Evolutionary conservation across 352 stramenopile genomes (phyloP).

Genomic region (Globisporangium orthogonon): DNA sequence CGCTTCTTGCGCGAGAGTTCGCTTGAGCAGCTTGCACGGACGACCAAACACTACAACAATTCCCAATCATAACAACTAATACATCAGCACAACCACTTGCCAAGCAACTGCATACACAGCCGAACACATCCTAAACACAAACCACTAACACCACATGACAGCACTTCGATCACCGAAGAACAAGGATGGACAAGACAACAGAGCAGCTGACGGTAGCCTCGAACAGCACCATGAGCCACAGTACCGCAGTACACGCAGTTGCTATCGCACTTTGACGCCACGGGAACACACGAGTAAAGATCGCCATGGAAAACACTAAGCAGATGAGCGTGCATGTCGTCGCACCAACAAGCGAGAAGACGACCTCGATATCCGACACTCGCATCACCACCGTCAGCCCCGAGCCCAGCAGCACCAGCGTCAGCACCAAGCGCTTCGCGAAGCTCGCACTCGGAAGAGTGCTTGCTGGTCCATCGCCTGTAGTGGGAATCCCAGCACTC

Average conservation of each 20-base stretch:
- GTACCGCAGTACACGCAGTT: not conserved
- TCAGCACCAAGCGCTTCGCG: constrained; percentile 39
- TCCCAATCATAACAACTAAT: too few species aligned
- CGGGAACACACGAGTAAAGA: constrained; percentile 43
- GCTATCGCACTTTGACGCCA: constrained; percentile 17
- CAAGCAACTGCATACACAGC: too few species aligned
- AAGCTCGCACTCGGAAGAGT: constrained; percentile 19
- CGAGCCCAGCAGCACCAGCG: constrained; percentile 45
- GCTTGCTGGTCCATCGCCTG: constrained; percentile 4
- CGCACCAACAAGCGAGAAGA: constrained; percentile 49
- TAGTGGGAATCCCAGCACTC: not conserved
- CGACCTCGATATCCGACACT: constrained; percentile 38
- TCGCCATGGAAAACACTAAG: constrained; percentile 35
- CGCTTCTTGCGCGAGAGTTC: constrained; percentile 8
- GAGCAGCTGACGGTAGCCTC: too few species aligned
- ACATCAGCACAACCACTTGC: too few species aligned
- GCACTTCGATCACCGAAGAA: too few species aligned
- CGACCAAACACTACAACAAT: too few species aligned
- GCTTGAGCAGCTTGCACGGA: too few species aligned
- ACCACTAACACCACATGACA: too few species aligned
- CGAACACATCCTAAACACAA: too few species aligned
- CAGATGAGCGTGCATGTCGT: constrained; percentile 41
- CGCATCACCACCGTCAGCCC: constrained; percentile 46
- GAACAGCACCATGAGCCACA: too few species aligned
- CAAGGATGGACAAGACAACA: too few species aligned